phyloP scores from a whole-genome alignment of 2,329 filamentous ascomycete species.

The Venturia pyrina region DNA sequence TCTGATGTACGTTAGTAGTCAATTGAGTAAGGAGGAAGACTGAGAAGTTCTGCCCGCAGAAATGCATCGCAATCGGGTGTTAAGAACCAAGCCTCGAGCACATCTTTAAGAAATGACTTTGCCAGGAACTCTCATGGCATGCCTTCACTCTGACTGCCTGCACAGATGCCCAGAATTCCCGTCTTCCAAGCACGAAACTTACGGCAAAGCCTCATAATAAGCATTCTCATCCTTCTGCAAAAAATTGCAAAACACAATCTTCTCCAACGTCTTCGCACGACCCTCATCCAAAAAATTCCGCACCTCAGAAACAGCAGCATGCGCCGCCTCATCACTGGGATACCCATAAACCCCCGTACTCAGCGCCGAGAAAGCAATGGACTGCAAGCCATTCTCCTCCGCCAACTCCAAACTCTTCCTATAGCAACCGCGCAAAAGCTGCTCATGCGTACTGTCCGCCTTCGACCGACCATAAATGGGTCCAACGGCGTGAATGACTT shows the following conservation, averaged over 20 bases:
- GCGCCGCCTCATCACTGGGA: conserved; percentile 61
- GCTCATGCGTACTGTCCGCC: conserved; percentile 27
- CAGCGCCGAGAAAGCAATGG: conserved; percentile 72
- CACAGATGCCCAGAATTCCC: neutral
- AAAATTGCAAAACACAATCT: conserved; percentile 80
- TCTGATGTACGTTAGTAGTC: neutral
- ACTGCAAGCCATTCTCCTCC: conserved; percentile 52
- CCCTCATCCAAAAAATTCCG: conserved; percentile 43
- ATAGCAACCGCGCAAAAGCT: conserved; percentile 56
- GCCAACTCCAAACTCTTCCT: conserved; percentile 61
- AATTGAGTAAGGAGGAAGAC: conserved; percentile 16
- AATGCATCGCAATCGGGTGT: neutral
- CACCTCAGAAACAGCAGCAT: conserved; percentile 56
- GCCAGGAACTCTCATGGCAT: neutral
- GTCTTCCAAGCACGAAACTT: conserved; percentile 29
- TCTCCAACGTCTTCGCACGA: conserved; percentile 46
- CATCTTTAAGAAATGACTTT: conserved; percentile 12
- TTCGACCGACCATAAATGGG: conserved; percentile 55
- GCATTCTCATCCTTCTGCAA: conserved; percentile 63
- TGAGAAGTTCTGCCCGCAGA: neutral
- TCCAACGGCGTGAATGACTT: conserved; percentile 85
- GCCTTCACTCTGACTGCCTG: neutral
- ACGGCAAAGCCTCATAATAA: conserved; percentile 67
- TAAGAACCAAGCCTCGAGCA: neutral
- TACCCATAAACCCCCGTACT: conserved; percentile 90